phyloP scores from a whole-genome alignment of 768 basidiomycete genomes.

The Serendipita sp. region DNA sequence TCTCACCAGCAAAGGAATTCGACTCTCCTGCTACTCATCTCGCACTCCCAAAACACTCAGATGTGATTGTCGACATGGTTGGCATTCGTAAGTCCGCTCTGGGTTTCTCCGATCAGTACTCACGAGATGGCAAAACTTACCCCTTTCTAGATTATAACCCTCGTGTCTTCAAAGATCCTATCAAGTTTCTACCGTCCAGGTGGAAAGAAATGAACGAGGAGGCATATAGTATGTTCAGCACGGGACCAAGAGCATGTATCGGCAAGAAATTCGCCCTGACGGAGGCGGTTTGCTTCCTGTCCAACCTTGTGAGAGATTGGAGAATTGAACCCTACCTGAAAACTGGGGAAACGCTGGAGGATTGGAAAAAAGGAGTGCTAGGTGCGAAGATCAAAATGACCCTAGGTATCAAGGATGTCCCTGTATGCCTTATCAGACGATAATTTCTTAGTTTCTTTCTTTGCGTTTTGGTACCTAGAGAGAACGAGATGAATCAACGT shows the following conservation, averaged over 20 bases:
- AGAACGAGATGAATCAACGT: too few relatives aligned
- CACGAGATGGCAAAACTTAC: slow-evolving; percentile 9
- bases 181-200: slow-evolving; percentile 34
- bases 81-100: slow-evolving; percentile 28
- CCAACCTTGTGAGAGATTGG: slow-evolving; percentile 38
- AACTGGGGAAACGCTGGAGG: slow-evolving; percentile 22
- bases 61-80: slow-evolving; percentile 32
- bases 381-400: slow-evolving; percentile 7
- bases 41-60: background rate
- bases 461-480: too few relatives aligned
- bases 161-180: slow-evolving; percentile 33
- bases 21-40: background rate
- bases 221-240: slow-evolving; percentile 14
- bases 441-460: background rate
- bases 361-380: slow-evolving; percentile 17
- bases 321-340: slow-evolving; percentile 31
- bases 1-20: slow-evolving; percentile 2
- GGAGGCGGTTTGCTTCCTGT: slow-evolving; percentile 38
- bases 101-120: background rate
- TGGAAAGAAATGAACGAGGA: slow-evolving; percentile 28
- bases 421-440: background rate
- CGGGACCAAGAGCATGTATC: slow-evolving; percentile 36
- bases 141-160: slow-evolving; percentile 32
- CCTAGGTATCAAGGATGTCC: background rate
- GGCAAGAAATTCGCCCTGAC: slow-evolving; percentile 40